Evolutionary conservation across 805 yeast genomes (phyloP).

Genomic region (Cyberlindnera maclurae): DNA sequence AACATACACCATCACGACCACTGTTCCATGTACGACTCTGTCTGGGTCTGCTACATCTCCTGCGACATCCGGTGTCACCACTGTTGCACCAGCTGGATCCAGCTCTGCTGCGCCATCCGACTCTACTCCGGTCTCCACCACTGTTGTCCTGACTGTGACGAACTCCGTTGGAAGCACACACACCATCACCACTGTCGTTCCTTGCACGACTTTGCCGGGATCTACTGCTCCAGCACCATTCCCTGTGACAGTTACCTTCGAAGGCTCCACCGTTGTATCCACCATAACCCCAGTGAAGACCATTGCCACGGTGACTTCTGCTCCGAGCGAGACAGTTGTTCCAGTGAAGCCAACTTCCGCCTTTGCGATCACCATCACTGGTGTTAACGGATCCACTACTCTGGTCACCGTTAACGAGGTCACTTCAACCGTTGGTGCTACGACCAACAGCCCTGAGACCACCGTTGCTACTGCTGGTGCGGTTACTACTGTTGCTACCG

Average conservation of each 20-base stretch:
- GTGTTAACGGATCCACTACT: conserved; percentile 4
- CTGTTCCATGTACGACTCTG: too few species aligned
- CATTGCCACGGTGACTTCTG: neutral
- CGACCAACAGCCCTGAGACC: neutral
- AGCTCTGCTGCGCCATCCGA: too few species aligned
- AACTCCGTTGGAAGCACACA: conserved; percentile 2
- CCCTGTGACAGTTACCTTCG: neutral
- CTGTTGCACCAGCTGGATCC: too few species aligned
- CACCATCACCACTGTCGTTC: neutral
- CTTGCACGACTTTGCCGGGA: too few species aligned
- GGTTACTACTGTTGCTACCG: neutral
- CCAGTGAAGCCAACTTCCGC: neutral
- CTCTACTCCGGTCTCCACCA: too few species aligned
- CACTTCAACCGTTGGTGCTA: conserved; percentile 1
- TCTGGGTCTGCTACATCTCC: conserved; percentile 9
- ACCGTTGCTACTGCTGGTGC: neutral
- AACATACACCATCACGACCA: neutral
- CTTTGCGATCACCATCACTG: conserved; percentile 5
- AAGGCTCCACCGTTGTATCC: neutral
- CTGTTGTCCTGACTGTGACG: neutral
- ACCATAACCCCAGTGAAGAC: neutral
- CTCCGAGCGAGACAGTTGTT: neutral
- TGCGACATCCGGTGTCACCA: neutral
- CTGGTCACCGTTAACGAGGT: conserved; percentile 6
- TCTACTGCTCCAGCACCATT: too few species aligned